Evolutionary conservation across 1,139 yeast species (phyloP).

Genomic region (Magnusiomyces paraingens): DNA sequence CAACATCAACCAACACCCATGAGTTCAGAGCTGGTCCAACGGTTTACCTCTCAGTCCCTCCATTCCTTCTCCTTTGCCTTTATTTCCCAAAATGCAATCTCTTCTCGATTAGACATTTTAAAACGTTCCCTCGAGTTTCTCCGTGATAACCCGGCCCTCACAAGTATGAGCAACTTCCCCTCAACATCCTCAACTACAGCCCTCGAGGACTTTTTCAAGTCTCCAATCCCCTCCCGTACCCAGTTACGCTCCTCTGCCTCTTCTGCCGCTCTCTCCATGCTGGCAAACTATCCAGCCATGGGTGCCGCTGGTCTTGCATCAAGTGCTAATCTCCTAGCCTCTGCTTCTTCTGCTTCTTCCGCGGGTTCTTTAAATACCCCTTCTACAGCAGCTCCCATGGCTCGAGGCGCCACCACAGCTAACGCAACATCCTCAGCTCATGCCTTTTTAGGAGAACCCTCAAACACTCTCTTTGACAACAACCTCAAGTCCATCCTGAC

Average conservation of each 20-base stretch:
- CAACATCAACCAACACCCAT: slow-evolving; percentile 9
- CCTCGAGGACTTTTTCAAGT: slow-evolving; percentile 15
- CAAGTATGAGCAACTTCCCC: slow-evolving; percentile 12
- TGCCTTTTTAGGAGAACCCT: slow-evolving; percentile 12
- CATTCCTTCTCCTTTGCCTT: slow-evolving; percentile 84
- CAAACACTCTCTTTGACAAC: slow-evolving; percentile 18
- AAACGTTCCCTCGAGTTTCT: slow-evolving; percentile 70
- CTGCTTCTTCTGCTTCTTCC: not conserved
- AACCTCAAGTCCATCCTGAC: slow-evolving; percentile 20
- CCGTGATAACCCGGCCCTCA: slow-evolving; percentile 43
- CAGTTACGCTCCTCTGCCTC: slow-evolving; percentile 25
- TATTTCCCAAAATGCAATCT: slow-evolving; percentile 70
- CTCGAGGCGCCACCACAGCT: too few species aligned
- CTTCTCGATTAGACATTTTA: slow-evolving; percentile 66
- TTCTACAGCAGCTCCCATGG: too few species aligned
- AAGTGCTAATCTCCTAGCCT: not conserved
- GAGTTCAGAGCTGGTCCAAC: slow-evolving; percentile 20
- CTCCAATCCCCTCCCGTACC: slow-evolving; percentile 1
- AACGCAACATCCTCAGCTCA: too few species aligned
- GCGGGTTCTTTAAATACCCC: too few species aligned
- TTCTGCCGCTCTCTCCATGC: slow-evolving; percentile 27
- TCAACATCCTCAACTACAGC: slow-evolving; percentile 17
- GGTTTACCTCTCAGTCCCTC: slow-evolving; percentile 71
- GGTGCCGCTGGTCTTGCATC: not conserved
- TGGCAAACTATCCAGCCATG: slow-evolving; percentile 19